phyloP scores from a whole-genome alignment of 768 basidiomycete species.

The Mycena metata region DNA sequence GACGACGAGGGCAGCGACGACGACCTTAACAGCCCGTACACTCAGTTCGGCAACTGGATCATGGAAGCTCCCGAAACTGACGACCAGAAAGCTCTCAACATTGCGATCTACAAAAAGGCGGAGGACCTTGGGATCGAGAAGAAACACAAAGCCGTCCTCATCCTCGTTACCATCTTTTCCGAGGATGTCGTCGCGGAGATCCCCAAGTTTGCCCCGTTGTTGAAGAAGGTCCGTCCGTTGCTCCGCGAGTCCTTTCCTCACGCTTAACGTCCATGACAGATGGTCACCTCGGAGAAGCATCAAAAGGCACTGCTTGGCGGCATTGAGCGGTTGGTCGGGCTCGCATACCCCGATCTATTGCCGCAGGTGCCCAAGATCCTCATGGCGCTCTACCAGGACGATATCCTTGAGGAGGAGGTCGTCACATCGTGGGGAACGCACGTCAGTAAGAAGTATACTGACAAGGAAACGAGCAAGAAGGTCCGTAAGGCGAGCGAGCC shows the following conservation, averaged over 20 bases:
- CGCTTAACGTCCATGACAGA: constrained; percentile 55
- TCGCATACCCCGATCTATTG: constrained; percentile 79
- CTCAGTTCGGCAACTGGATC: constrained; percentile 87
- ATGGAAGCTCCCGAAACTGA: constrained; percentile 72
- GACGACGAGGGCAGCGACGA: constrained; percentile 94
- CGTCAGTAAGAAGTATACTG: constrained; percentile 96
- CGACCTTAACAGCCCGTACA: constrained; percentile 88
- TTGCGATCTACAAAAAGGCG: constrained; percentile 88
- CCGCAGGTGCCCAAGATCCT: constrained; percentile 88
- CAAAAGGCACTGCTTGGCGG: constrained; percentile 96
- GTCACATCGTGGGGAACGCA: constrained; percentile 95
- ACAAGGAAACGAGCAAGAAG: constrained; percentile 95
- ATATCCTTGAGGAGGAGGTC: constrained; percentile 93
- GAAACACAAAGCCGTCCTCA: constrained; percentile 91
- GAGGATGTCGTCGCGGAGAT: constrained; percentile 77
- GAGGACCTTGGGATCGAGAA: constrained; percentile 93
- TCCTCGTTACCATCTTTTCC: constrained; percentile 87
- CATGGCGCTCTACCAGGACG: constrained; percentile 94
- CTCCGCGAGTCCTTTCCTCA: neutral
- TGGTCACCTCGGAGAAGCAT: constrained; percentile 94
- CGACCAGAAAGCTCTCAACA: constrained; percentile 64
- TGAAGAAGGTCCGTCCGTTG: constrained; percentile 71
- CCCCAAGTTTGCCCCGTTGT: constrained; percentile 72
- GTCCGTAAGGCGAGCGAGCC: constrained; percentile 96
- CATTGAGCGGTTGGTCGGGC: constrained; percentile 86